Conservation (phyloP, 768 basidiomycete genomes). For the Astraeus odoratus region DNA sequence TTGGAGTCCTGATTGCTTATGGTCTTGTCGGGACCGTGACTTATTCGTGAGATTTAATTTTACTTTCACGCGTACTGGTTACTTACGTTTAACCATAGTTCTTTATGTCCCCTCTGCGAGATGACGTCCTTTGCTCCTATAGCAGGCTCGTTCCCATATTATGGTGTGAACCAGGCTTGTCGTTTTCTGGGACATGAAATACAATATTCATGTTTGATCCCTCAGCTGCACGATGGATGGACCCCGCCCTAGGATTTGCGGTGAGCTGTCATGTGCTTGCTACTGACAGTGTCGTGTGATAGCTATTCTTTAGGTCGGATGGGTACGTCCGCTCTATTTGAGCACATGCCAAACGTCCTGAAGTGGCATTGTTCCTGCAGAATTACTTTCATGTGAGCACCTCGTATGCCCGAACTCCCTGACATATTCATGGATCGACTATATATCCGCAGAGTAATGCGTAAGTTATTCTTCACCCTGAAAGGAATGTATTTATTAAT, state of each 20-base stretch:
- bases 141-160: slow-evolving; percentile 73
- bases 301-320: slow-evolving; percentile 22
- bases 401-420: slow-evolving; percentile 33
- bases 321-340: slow-evolving; percentile 31
- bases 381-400: slow-evolving; percentile 49
- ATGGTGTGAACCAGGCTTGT: slow-evolving; percentile 44
- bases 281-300: not conserved
- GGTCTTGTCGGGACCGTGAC: slow-evolving; percentile 56
- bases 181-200: not conserved
- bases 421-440: slow-evolving; percentile 8
- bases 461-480: not conserved
- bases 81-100: slow-evolving; percentile 23
- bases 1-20: slow-evolving; percentile 62
- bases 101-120: slow-evolving; percentile 65
- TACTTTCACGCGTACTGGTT: slow-evolving; percentile 18
- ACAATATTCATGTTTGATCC: too few relatives aligned
- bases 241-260: slow-evolving; percentile 55
- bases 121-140: slow-evolving; percentile 76
- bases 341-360: too few relatives aligned
- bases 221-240: slow-evolving; percentile 48
- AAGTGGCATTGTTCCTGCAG: slow-evolving; percentile 21
- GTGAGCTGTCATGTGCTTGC: slow-evolving; percentile 30
- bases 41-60: slow-evolving; percentile 39
- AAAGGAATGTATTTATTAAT: not conserved
- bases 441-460: slow-evolving; percentile 11